These are phyloP conservation scores for Colletotrichum viniferum DNA, from an alignment of 2,329 filamentous ascomycete genomes.

Conservation along the genomic window DNA sequence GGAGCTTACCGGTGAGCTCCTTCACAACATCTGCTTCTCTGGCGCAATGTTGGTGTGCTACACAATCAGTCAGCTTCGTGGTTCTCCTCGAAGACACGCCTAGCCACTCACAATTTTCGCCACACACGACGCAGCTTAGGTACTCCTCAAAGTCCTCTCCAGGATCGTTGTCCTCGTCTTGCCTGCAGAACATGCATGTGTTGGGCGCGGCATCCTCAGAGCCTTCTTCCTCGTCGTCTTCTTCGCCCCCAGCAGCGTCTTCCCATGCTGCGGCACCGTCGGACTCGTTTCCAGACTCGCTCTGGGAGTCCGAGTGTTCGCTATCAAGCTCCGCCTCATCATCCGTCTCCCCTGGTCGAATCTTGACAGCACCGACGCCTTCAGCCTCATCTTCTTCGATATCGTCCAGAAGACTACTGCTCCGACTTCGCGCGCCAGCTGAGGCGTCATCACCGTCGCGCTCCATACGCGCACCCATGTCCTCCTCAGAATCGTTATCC, in stretches of 20 bases:
- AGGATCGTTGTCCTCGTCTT: constrained; percentile 83
- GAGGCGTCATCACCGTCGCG: constrained; percentile 29
- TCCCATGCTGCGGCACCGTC: constrained; percentile 63
- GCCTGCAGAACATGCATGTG: constrained; percentile 74
- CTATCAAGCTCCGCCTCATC: constrained; percentile 46
- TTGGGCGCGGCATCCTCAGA: constrained; percentile 54
- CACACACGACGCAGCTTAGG: constrained; percentile 77
- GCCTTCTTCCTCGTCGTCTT: constrained; percentile 61
- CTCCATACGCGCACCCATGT: constrained; percentile 37
- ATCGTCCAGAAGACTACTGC: constrained; percentile 21
- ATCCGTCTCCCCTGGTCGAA: constrained; percentile 56
- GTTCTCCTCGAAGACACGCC: background rate
- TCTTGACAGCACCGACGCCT: constrained; percentile 62
- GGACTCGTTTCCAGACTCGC: constrained; percentile 58
- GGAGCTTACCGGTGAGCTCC: constrained; percentile 54
- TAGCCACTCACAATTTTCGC: constrained; percentile 75
- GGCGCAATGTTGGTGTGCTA: constrained; percentile 92
- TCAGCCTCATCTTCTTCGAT: constrained; percentile 46
- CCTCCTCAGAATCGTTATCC: constrained; percentile 37
- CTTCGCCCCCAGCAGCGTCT: constrained; percentile 55
- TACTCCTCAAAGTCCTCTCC: constrained; percentile 81
- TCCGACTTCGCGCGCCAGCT: background rate
- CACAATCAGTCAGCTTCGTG: constrained; percentile 44
- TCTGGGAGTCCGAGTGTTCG: constrained; percentile 50
- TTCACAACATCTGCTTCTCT: constrained; percentile 65